phyloP scores from a whole-genome alignment of 768 basidiomycete species.

The Nidularia sp. region DNA sequence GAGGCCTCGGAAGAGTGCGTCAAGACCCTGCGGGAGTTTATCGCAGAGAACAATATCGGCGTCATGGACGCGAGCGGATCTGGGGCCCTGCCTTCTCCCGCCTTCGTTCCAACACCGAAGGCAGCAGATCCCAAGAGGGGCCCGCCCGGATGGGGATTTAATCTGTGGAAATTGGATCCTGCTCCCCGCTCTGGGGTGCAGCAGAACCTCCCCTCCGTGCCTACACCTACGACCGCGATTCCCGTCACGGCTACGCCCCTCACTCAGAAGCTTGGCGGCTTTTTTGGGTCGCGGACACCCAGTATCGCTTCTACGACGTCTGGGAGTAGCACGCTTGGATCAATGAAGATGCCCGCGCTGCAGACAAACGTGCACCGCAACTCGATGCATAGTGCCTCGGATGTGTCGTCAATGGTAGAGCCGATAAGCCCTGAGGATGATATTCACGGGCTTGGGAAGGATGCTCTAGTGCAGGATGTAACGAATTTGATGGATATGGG shows the following conservation, averaged over 20 bases:
- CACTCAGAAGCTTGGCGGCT: conserved; percentile 65
- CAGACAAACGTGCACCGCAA: conserved; percentile 29
- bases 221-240: conserved; percentile 15
- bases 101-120: conserved; percentile 28
- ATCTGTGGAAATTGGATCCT: conserved; percentile 44
- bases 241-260: conserved; percentile 36
- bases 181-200: conserved; percentile 2
- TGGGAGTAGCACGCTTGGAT: conserved; percentile 12
- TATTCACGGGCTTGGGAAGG: conserved; percentile 20
- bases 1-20: conserved; percentile 87
- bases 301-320: conserved; percentile 38
- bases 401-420: conserved; percentile 53
- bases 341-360: conserved; percentile 19
- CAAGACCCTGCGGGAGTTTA: conserved; percentile 78
- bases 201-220: conserved; percentile 20
- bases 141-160: conserved; percentile 59
- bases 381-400: conserved; percentile 50
- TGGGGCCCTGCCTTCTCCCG: conserved; percentile 37
- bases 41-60: conserved; percentile 70
- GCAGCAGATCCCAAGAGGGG: conserved; percentile 22
- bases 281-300: conserved; percentile 53
- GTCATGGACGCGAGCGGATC: conserved; percentile 14
- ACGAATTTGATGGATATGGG: conserved; percentile 16
- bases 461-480: conserved; percentile 22
- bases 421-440: conserved; percentile 53